phyloP scores from a whole-genome alignment of 1,284 basidiomycete species.

The Naganishia sp. region DNA sequence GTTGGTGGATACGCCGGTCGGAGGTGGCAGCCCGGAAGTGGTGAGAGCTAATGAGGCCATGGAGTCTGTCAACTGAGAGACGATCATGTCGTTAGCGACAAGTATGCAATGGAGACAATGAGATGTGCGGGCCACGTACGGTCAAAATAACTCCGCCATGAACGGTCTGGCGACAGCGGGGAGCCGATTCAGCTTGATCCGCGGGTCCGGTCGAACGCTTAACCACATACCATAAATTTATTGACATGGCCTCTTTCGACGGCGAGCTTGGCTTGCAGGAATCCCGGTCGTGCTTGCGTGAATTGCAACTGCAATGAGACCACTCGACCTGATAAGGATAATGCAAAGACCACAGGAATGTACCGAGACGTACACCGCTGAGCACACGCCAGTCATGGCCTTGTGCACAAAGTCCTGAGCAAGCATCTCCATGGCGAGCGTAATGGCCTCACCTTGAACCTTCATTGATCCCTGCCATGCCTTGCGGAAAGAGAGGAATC shows the following conservation, averaged over 20 bases:
- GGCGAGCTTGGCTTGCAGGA: conserved; percentile 43
- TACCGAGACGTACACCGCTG: conserved; percentile 10
- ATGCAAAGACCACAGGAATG: conserved; percentile 30
- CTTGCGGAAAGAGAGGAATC: conserved; percentile 6
- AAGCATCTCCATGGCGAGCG: background rate
- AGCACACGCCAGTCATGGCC: conserved; percentile 33
- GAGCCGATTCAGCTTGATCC: background rate
- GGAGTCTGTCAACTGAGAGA: conserved; percentile 49
- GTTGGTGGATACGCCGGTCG: conserved; percentile 51
- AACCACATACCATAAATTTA: conserved; percentile 48
- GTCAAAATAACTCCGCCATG: conserved; percentile 53
- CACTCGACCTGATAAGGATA: conserved; percentile 30
- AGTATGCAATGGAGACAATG: background rate
- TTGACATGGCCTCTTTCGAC: conserved; percentile 50
- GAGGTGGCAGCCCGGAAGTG: conserved; percentile 48
- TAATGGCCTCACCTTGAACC: conserved; percentile 21
- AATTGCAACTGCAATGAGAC: conserved; percentile 38
- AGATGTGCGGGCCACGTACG: conserved; percentile 35
- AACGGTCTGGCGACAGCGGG: conserved; percentile 42
- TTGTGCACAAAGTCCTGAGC: background rate
- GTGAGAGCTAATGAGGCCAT: conserved; percentile 51
- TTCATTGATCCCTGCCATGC: conserved; percentile 34
- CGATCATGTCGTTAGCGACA: conserved; percentile 7
- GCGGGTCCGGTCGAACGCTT: background rate
- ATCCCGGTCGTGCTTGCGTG: conserved; percentile 43